Conservation (phyloP, 345 rosid species). For the Citrus cavaleriei region DNA sequence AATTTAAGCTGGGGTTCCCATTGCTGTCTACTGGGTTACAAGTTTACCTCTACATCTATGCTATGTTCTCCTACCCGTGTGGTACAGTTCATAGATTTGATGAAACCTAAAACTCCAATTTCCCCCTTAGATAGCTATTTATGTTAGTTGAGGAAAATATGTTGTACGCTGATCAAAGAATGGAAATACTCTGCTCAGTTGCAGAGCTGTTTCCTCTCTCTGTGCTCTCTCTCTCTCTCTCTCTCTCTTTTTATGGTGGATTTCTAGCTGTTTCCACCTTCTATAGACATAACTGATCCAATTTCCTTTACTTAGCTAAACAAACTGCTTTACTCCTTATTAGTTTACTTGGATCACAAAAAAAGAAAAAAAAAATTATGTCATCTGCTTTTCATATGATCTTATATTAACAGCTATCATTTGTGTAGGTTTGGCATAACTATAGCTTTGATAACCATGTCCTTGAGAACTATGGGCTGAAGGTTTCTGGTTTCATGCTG, state of each 20-base stretch:
- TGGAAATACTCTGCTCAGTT: no score
- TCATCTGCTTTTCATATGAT: not conserved
- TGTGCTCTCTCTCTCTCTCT: no score
- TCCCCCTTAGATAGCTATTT: no score
- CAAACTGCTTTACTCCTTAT: not conserved
- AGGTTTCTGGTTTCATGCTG: conserved; percentile 88
- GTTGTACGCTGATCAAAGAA: no score
- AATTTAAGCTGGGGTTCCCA: not conserved
- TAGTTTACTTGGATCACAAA: not conserved
- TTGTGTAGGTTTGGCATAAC: conserved; percentile 91
- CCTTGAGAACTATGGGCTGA: conserved; percentile 68
- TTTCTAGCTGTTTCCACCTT: not conserved
- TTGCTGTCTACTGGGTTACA: not conserved
- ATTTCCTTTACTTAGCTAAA: not conserved
- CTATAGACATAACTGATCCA: not conserved
- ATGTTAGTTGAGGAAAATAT: no score
- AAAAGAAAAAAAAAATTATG: not conserved
- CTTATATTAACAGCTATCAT: conserved; percentile 6
- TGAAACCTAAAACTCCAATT: not conserved
- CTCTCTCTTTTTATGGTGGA: not conserved
- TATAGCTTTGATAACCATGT: conserved; percentile 93
- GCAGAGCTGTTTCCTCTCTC: no score
- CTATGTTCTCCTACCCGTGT: not conserved
- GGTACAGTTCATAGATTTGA: not conserved
- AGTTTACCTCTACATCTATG: not conserved